phyloP scores from a whole-genome alignment of 202 grass and related monocot genomes.

The Elaeis oleifera region DNA sequence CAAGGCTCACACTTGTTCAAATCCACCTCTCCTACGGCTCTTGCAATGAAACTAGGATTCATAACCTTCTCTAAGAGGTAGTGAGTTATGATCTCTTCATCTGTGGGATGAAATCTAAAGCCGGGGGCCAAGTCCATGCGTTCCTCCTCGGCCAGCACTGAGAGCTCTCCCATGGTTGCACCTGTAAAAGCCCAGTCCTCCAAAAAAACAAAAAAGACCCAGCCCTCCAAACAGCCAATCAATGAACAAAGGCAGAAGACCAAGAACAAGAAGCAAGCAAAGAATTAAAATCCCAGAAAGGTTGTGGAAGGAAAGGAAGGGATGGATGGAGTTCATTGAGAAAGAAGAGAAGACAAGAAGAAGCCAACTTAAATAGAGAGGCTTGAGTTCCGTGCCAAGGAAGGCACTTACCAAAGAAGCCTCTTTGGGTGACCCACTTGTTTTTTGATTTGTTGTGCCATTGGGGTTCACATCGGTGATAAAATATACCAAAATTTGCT shows the following conservation, averaged over 20 bases:
- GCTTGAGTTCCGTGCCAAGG: not conserved
- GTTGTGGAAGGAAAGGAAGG: not conserved
- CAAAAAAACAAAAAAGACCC: not conserved
- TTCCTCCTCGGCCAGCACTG: slow-evolving; percentile 44
- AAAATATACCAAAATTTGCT: no score
- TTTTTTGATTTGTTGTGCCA: not conserved
- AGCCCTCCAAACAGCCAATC: no score
- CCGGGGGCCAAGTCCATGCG: slow-evolving; percentile 51
- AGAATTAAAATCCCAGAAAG: not conserved
- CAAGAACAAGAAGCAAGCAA: not conserved
- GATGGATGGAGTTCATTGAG: not conserved
- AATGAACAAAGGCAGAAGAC: not conserved
- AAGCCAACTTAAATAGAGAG: no score
- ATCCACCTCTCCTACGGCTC: slow-evolving; percentile 59
- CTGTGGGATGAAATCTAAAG: slow-evolving; percentile 65
- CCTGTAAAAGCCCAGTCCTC: slow-evolving; percentile 2
- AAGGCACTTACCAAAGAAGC: slow-evolving; percentile 5
- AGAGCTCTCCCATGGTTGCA: slow-evolving; percentile 44
- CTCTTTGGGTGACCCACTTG: not conserved
- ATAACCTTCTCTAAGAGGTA: slow-evolving; percentile 51
- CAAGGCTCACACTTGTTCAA: slow-evolving; percentile 70
- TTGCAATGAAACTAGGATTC: slow-evolving; percentile 31
- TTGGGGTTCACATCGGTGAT: not conserved
- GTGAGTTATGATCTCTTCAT: slow-evolving; percentile 69
- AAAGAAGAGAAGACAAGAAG: not conserved